A percentile compares a stretch with the other conserved stretches of the same genome.
Conservation (phyloP, 2,329 filamentous ascomycete genomes). For the Aspergillus sp. region DNA sequence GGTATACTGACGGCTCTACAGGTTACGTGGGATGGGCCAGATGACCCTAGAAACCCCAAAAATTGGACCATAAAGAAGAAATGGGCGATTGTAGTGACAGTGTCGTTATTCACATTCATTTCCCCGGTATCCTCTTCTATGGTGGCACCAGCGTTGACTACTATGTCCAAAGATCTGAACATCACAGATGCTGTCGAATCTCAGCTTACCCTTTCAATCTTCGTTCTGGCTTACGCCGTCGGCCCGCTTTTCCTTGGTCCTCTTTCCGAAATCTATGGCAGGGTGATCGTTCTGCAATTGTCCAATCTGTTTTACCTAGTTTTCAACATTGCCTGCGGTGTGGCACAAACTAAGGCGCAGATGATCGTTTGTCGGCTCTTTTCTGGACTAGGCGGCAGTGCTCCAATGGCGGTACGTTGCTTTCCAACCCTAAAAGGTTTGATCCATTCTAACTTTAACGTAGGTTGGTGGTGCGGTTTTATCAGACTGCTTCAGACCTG, state of each 20-base stretch:
- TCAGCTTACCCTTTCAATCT: constrained; percentile 55
- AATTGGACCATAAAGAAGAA: constrained; percentile 59
- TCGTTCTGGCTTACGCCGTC: constrained; percentile 55
- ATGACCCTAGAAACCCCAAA: constrained; percentile 49
- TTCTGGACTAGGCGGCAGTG: constrained; percentile 59
- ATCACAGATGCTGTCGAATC: constrained; percentile 48
- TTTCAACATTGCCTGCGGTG: constrained; percentile 62
- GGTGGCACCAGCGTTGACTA: constrained; percentile 52
- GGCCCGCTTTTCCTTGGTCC: constrained; percentile 54
- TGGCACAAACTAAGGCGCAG: constrained; percentile 52
- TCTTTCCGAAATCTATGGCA: constrained; percentile 57
- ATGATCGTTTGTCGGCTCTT: constrained; percentile 61
- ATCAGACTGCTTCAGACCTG: constrained; percentile 59
- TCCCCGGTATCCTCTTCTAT: constrained; percentile 65
- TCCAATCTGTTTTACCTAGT: constrained; percentile 56
- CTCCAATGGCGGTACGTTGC: constrained; percentile 49
- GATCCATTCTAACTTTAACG: background rate
- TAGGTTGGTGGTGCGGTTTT: constrained; percentile 52
- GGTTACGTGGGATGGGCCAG: constrained; percentile 53
- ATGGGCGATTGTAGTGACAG: constrained; percentile 57
- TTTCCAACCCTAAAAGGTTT: background rate
- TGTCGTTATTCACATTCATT: constrained; percentile 61
- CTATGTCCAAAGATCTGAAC: constrained; percentile 55
- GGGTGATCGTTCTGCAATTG: constrained; percentile 54
- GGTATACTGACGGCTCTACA: constrained; percentile 14